Evolutionary conservation across 2,329 filamentous ascomycete species (phyloP), one percentile per base, ranked within the genome.

Genomic region (Fusarium begoniae): DNA sequence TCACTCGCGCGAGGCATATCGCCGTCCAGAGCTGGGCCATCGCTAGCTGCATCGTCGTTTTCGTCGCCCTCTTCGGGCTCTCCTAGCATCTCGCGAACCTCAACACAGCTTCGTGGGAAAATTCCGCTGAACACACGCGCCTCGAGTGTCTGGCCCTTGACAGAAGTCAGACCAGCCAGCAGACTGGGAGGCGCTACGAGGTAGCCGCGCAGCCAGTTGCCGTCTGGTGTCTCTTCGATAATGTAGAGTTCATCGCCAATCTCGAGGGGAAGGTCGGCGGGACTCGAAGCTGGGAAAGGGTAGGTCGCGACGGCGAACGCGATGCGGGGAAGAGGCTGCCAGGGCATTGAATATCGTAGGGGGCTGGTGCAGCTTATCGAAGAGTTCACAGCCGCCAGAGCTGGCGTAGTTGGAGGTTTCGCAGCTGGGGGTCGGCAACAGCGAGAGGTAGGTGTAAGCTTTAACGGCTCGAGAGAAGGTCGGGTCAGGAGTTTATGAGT

Each of bases 241-340:
- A 99, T 97, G 85, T 99, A 99, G 74, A 99, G 88, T 84, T 99
- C 96, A 88, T 99, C 96, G 82, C 96, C 96, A 74, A 99, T 94
- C 84, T 99, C 95, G 81, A 99, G 92, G 15, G 97, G 96, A 26
- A 99, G 91, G 84, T 99, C 96, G 82, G 95, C 94, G 61, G 95
- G 91, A 75, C 92, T 92, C 69, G 93, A 92, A 69, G 96, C 94
- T 78, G 93, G 89, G 85, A 99, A 99, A 43, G 96, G 96, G 83
- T 95, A 97, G 76, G 92, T 95, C 87, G 96, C 96, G 83, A 99
- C 94, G 78, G 96, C 97, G 87, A 98, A 99, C 81, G 95, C 96
- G 87, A 99, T 98, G 80, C 94, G 94, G 84, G 95, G 94, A 83
- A 99, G 90, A 80, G 96, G 96, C 89, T 94, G 92, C 96, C 96